phyloP scores from a whole-genome alignment of 2,329 filamentous ascomycete species.

The Sporothrix inflata region DNA sequence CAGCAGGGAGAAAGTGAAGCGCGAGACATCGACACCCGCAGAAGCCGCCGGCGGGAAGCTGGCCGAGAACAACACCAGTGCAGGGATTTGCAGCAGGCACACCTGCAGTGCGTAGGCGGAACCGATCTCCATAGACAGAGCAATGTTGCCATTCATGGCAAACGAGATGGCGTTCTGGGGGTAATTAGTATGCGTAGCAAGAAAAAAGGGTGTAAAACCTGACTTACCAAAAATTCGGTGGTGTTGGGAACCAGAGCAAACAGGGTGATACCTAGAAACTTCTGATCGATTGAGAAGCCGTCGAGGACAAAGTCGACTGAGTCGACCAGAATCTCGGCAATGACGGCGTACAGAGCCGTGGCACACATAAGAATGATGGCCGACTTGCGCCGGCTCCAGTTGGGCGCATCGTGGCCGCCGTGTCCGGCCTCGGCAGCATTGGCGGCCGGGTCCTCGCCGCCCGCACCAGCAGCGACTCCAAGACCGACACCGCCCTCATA shows the following conservation, averaged over 20 bases:
- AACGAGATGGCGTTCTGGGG: constrained; percentile 92
- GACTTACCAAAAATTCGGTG: constrained; percentile 87
- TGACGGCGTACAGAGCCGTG: constrained; percentile 91
- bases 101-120: constrained; percentile 97
- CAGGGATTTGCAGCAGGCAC: constrained; percentile 90
- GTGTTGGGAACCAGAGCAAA: constrained; percentile 98
- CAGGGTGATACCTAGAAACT: constrained; percentile 94
- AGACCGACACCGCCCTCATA: constrained; percentile 26
- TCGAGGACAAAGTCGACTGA: constrained; percentile 96
- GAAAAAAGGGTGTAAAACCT: not conserved
- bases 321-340: constrained; percentile 95
- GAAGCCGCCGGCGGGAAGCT: constrained; percentile 54
- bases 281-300: constrained; percentile 90
- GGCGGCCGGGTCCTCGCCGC: not conserved
- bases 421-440: constrained; percentile 44
- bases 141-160: constrained; percentile 99
- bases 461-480: constrained; percentile 23
- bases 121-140: constrained; percentile 97
- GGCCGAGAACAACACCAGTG: constrained; percentile 88
- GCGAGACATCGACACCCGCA: constrained; percentile 46
- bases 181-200: not conserved
- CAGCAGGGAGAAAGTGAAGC: constrained; percentile 80
- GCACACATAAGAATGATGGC: constrained; percentile 84
- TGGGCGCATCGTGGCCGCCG: constrained; percentile 95
- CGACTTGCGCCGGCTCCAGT: constrained; percentile 94